Percentiles rank a stretch among this genome's conserved stretches.
phyloP scores from a whole-genome alignment of 225 moss, liverwort and hornwort genomes.

The Physcomitrellopsis africana region DNA sequence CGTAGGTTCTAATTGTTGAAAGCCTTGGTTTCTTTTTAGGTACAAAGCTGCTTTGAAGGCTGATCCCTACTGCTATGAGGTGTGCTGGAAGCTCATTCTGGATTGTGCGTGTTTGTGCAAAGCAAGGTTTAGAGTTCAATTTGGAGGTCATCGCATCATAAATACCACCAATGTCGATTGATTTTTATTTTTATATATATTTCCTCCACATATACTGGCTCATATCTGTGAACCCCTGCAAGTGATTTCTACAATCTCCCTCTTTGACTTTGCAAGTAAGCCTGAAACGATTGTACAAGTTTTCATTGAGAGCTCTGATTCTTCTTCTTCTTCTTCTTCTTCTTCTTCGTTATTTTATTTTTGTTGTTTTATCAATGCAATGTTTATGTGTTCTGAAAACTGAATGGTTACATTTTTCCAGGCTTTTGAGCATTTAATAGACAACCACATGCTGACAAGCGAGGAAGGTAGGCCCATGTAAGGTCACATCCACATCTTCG shows the following conservation, averaged over 20 bases:
- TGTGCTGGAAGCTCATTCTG: constrained; percentile 29
- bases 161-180: neutral
- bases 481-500: constrained; percentile 41
- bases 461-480: constrained; percentile 81
- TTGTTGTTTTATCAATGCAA: neutral
- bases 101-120: constrained; percentile 15
- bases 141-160: constrained; percentile 19
- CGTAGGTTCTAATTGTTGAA: constrained; percentile 18
- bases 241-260: constrained; percentile 10
- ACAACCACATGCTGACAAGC: constrained; percentile 95
- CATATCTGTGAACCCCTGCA: constrained; percentile 11
- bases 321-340: no score
- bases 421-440: constrained; percentile 95
- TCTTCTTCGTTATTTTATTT: neutral
- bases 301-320: constrained; percentile 5
- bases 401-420: constrained; percentile 32
- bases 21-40: constrained; percentile 40
- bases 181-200: neutral
- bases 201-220: neutral
- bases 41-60: constrained; percentile 97
- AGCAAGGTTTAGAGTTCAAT: constrained; percentile 22
- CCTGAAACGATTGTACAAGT: constrained; percentile 5
- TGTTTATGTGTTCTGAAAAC: constrained; percentile 27
- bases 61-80: constrained; percentile 95
- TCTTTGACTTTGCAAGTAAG: constrained; percentile 2